A percentile compares a stretch with the other conserved stretches of the same genome.
These are phyloP conservation scores for Lachancea dasiensis DNA, from an alignment of 805 yeast species.

Conservation along the genomic window DNA sequence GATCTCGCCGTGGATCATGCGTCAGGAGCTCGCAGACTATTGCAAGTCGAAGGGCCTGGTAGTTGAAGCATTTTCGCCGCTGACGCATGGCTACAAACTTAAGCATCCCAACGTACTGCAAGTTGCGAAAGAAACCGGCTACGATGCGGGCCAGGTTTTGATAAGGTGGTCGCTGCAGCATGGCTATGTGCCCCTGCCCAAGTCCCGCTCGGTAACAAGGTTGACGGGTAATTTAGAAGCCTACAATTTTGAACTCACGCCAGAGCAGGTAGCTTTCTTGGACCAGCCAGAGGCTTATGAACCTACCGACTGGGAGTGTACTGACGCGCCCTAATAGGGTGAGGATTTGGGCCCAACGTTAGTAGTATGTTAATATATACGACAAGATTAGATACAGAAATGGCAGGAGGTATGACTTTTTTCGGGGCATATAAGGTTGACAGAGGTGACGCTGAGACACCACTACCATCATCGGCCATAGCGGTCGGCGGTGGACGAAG, in stretches of 20 bases:
- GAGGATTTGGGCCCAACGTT: not conserved
- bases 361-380: no score
- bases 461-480: no score
- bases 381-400: no score
- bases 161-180: slow-evolving; percentile 69
- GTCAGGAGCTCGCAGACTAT: slow-evolving; percentile 55
- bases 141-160: slow-evolving; percentile 55
- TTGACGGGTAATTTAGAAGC: slow-evolving; percentile 51
- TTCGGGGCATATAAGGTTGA: no score
- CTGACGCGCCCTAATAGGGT: slow-evolving; percentile 43
- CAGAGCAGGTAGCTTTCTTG: slow-evolving; percentile 36
- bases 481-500: no score
- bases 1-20: slow-evolving; percentile 77
- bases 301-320: slow-evolving; percentile 75
- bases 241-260: slow-evolving; percentile 41
- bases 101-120: slow-evolving; percentile 46
- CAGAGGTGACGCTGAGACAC: no score
- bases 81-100: slow-evolving; percentile 56
- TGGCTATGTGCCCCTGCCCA: slow-evolving; percentile 67
- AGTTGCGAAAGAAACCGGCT: slow-evolving; percentile 45
- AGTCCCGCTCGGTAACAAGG: slow-evolving; percentile 50
- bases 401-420: no score
- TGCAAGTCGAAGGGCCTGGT: slow-evolving; percentile 49
- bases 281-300: slow-evolving; percentile 55
- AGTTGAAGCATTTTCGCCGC: slow-evolving; percentile 76